These are phyloP conservation scores for Dictyostelium capitatum DNA, from an alignment of 78 protist genomes.

Conservation along the genomic window DNA sequence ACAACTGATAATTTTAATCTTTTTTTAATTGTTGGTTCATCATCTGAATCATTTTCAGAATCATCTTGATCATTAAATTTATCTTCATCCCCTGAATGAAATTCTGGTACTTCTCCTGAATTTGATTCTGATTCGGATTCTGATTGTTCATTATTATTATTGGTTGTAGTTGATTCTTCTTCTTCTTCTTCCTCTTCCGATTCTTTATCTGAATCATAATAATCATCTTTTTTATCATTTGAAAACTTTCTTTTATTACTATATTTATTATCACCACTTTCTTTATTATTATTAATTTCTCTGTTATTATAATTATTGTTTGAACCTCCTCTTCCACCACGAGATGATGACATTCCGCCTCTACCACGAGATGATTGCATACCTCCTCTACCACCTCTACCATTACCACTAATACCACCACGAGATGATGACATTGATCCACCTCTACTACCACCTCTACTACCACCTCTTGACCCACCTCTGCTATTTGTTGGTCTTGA, in stretches of 20 bases:
- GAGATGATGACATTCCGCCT: neutral
- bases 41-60: slow-evolving; percentile 17
- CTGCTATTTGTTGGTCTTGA: slow-evolving; percentile 14
- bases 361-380: slow-evolving; percentile 24
- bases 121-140: neutral
- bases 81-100: slow-evolving; percentile 14
- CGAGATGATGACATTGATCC: slow-evolving; percentile 23
- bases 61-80: neutral
- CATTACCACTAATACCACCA: neutral
- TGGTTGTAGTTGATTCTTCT: neutral
- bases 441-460: slow-evolving; percentile 55
- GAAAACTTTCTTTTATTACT: slow-evolving; percentile 13
- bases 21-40: slow-evolving; percentile 7
- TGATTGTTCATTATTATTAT: neutral
- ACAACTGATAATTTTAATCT: slow-evolving; percentile 27
- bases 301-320: neutral
- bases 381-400: neutral
- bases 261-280: neutral
- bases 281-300: neutral
- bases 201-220: slow-evolving; percentile 12
- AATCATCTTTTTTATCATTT: slow-evolving; percentile 4
- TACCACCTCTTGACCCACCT: slow-evolving; percentile 28
- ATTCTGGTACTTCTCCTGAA: neutral
- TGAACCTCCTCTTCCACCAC: slow-evolving; percentile 16
- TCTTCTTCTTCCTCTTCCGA: neutral